Conservation (phyloP, 257 asterid species). For the Cynanchum wilfordii region DNA sequence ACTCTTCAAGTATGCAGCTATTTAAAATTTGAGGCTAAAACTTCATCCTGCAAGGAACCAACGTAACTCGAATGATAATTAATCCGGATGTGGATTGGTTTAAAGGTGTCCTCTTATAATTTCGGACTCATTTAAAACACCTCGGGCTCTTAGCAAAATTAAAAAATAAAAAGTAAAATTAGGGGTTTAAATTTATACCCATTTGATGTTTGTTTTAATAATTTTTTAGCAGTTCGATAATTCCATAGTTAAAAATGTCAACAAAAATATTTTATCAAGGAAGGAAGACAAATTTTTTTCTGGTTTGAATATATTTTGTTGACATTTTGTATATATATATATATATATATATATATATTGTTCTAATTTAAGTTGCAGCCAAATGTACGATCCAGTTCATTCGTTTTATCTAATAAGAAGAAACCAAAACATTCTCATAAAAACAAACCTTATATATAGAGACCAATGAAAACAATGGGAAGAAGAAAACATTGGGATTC, state of each 20-base stretch:
- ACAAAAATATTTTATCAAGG: not conserved
- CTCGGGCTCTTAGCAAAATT: no score
- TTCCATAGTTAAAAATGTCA: not conserved
- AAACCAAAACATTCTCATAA: not conserved
- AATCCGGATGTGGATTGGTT: no score
- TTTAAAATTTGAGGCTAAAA: no score
- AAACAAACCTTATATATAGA: not conserved
- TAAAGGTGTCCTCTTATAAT: no score
- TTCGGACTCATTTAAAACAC: no score
- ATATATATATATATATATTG: not conserved
- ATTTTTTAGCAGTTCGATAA: not conserved
- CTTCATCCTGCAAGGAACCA: no score
- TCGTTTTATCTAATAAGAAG: not conserved
- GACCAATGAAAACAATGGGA: not conserved
- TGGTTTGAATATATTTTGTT: not conserved
- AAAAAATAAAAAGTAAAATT: no score
- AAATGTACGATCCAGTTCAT: slow-evolving; percentile 4
- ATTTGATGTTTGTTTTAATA: not conserved
- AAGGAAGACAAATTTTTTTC: not conserved
- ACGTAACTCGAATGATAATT: no score
- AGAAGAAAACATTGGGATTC: not conserved
- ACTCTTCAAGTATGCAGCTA: no score
- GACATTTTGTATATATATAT: not conserved
- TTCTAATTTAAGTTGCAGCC: not conserved
- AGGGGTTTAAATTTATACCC: no score